Conservation (phyloP, 176 grass and related monocot species). For the Elaeis guineensis region DNA sequence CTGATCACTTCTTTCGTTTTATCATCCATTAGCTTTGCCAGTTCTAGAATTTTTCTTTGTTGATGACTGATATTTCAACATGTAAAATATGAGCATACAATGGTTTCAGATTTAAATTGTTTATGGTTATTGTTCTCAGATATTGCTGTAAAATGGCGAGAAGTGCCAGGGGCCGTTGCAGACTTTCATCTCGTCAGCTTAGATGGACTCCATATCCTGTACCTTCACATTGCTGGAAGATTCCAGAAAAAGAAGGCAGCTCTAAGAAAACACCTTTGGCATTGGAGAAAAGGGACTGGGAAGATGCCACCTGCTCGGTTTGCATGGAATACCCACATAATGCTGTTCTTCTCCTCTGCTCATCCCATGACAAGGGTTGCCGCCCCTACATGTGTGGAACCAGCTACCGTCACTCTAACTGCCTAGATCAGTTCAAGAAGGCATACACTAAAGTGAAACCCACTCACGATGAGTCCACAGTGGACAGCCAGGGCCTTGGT, state of each 20-base stretch:
- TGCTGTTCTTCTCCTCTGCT: slow-evolving; percentile 84
- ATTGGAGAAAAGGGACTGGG: slow-evolving; percentile 57
- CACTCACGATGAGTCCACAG: slow-evolving; percentile 2
- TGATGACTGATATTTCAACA: no score
- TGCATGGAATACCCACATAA: slow-evolving; percentile 81
- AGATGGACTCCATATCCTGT: slow-evolving; percentile 16
- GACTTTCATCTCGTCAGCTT: slow-evolving; percentile 4
- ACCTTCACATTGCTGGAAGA: slow-evolving; percentile 17
- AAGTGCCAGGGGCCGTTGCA: slow-evolving; percentile 14
- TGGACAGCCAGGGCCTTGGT: no score
- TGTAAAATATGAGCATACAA: no score
- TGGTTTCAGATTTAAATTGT: no score
- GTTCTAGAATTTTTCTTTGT: no score
- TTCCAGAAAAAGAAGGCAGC: slow-evolving; percentile 25
- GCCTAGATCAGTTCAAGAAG: slow-evolving; percentile 69
- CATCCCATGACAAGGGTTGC: slow-evolving; percentile 75
- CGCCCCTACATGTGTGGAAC: slow-evolving; percentile 89
- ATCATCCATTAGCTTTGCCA: no score
- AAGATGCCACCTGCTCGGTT: slow-evolving; percentile 66
- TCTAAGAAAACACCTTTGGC: slow-evolving; percentile 15
- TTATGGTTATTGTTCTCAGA: no score
- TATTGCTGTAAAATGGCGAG: slow-evolving; percentile 38
- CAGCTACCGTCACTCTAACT: slow-evolving; percentile 66
- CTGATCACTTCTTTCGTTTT: no score
- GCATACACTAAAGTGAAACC: slow-evolving; percentile 39